Evolutionary conservation across 1,284 basidiomycete species (phyloP).

Genomic region (Cryptococcus jaspeensis): DNA sequence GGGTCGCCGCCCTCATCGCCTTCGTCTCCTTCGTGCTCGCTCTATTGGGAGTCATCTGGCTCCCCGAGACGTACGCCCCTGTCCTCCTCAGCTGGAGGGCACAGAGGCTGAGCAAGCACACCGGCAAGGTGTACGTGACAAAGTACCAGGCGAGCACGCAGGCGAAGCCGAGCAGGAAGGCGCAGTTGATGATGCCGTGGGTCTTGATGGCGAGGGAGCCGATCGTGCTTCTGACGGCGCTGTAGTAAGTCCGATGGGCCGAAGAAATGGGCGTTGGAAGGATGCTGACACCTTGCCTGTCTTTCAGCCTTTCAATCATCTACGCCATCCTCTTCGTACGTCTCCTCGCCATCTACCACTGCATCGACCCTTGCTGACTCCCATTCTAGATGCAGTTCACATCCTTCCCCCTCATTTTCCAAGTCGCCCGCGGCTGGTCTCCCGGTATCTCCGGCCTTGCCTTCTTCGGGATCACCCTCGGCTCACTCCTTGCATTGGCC

Average conservation of each 20-base stretch:
- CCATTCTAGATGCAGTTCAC: constrained; percentile 26
- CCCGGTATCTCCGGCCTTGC: constrained; percentile 60
- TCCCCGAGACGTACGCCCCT: constrained; percentile 43
- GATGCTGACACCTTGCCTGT: too few relatives aligned
- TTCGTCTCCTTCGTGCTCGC: constrained; percentile 38
- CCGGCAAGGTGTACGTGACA: constrained; percentile 2
- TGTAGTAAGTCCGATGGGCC: constrained; percentile 40
- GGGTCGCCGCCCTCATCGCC: constrained; percentile 34
- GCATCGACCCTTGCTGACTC: neutral
- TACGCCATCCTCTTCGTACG: constrained; percentile 11
- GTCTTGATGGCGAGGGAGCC: constrained; percentile 64
- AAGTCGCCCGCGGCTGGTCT: constrained; percentile 26
- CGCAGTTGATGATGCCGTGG: constrained; percentile 49
- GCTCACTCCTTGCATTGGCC: constrained; percentile 58
- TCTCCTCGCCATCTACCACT: too few relatives aligned
- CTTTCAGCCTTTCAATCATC: constrained; percentile 23
- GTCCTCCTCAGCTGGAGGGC: constrained; percentile 46
- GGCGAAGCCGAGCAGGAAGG: constrained; percentile 18
- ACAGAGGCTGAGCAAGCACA: neutral
- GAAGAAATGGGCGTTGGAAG: too few relatives aligned
- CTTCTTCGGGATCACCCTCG: constrained; percentile 64
- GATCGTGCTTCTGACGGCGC: constrained; percentile 63
- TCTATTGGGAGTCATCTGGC: constrained; percentile 22
- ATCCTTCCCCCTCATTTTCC: constrained; percentile 53
- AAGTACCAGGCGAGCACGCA: constrained; percentile 36